phyloP scores from a whole-genome alignment of 257 asterid genomes.

The Primulina huaijiensis region DNA sequence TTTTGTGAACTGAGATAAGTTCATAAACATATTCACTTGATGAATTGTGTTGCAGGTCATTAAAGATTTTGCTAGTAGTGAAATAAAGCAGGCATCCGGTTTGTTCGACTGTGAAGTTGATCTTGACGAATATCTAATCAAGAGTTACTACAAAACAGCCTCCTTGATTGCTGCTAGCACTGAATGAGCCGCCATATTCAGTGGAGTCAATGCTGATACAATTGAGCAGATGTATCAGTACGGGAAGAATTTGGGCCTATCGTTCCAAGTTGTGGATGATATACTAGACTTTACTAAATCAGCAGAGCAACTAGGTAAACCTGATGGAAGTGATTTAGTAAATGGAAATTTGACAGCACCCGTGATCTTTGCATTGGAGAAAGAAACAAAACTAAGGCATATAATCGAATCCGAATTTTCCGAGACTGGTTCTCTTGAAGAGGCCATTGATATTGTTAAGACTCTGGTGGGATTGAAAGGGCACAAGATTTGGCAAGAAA shows the following conservation, averaged over 20 bases:
- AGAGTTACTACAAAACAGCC: constrained; percentile 94
- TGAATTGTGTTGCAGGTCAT: constrained; percentile 54
- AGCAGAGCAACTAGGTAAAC: constrained; percentile 88
- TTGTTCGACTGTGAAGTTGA: constrained; percentile 81
- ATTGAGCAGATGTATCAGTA: constrained; percentile 78
- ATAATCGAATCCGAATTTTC: constrained; percentile 76
- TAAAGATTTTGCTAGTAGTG: constrained; percentile 97
- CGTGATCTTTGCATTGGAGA: constrained; percentile 72
- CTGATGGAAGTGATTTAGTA: constrained; percentile 82
- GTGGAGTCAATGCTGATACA: constrained; percentile 48
- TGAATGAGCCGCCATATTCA: constrained; percentile 84
- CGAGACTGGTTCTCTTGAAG: constrained; percentile 75
- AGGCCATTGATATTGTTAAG: constrained; percentile 67
- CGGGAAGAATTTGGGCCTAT: constrained; percentile 89
- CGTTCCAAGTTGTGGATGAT: constrained; percentile 90
- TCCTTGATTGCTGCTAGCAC: constrained; percentile 92
- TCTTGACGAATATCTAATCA: constrained; percentile 77
- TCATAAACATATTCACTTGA: no score
- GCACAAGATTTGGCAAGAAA: constrained; percentile 74
- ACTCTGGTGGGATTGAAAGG: constrained; percentile 65
- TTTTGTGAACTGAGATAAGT: background rate
- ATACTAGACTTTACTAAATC: constrained; percentile 87
- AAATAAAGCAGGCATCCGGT: constrained; percentile 89
- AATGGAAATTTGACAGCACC: constrained; percentile 88
- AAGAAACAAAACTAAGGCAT: constrained; percentile 59